A percentile compares a stretch with the other conserved stretches of the same genome.
phyloP scores from a whole-genome alignment of 345 rosid genomes.

The Eucalyptus leucophloia region DNA sequence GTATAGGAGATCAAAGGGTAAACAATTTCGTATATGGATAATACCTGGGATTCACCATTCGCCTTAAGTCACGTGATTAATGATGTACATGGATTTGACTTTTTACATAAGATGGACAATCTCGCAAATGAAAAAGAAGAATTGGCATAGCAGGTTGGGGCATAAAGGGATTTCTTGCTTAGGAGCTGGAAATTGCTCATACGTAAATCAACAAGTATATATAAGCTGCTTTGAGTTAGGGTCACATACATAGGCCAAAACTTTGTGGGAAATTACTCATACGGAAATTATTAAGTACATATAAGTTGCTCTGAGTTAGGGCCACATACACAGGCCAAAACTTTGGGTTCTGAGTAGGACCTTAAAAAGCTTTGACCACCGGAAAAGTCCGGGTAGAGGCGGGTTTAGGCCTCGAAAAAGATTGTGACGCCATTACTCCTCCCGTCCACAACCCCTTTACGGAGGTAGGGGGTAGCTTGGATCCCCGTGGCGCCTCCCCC shows the following conservation, averaged over 20 bases:
- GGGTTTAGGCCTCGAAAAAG: too few species aligned
- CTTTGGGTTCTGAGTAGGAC: background rate
- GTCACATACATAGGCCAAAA: background rate
- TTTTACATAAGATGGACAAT: background rate
- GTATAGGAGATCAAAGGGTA: background rate
- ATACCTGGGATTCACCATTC: background rate
- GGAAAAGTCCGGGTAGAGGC: too few species aligned
- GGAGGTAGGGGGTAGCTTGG: accelerated
- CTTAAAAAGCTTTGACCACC: too few species aligned
- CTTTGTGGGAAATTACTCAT: background rate
- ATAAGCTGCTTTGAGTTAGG: background rate
- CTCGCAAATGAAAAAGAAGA: background rate
- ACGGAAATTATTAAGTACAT: background rate
- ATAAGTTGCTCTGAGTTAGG: background rate
- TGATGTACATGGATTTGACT: background rate
- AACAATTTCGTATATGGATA: background rate
- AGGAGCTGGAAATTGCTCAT: background rate
- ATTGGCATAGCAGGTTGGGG: background rate
- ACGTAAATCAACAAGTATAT: background rate
- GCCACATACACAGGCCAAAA: background rate
- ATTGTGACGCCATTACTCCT: too few species aligned
- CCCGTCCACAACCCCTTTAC: too few species aligned
- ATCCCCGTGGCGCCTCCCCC: too few species aligned
- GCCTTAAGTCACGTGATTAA: background rate
- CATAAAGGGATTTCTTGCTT: background rate